Conservation (phyloP, 306 rosid genomes). For the Quercus parvula region DNA sequence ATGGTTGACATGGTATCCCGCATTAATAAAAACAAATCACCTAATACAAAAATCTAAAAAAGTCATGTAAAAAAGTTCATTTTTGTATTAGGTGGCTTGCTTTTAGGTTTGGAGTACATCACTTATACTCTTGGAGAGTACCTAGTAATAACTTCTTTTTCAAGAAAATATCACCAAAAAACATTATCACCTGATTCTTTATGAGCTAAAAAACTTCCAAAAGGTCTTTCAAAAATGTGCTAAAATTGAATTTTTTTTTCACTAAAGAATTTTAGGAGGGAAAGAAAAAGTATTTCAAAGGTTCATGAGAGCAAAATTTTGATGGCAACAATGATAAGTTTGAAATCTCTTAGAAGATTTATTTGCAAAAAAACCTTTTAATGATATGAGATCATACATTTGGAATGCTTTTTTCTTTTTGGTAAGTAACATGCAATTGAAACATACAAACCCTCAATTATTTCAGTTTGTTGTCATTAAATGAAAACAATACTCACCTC, state of each 20-base stretch:
- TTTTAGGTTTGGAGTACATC: no score
- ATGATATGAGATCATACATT: not conserved
- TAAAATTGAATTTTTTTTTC: not conserved
- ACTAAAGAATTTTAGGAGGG: not conserved
- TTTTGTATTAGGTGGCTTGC: no score
- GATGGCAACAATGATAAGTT: not conserved
- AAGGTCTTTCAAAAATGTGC: not conserved
- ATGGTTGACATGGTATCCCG: not conserved
- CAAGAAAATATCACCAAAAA: not conserved
- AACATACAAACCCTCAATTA: not conserved
- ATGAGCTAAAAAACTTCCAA: not conserved
- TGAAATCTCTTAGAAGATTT: not conserved
- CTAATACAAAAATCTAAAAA: no score
- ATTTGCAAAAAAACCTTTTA: not conserved
- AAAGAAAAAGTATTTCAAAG: not conserved
- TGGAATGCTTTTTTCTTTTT: not conserved
- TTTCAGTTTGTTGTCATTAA: not conserved
- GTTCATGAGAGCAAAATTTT: not conserved
- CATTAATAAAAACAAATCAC: not conserved
- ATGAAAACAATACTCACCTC: slow-evolving; percentile 51
- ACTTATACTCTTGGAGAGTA: no score
- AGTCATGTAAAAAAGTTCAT: no score
- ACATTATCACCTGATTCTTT: not conserved
- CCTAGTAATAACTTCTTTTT: no score
- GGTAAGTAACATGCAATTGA: not conserved